Conservation (phyloP, 2,329 filamentous ascomycete genomes). For the Colletotrichum sp. region DNA sequence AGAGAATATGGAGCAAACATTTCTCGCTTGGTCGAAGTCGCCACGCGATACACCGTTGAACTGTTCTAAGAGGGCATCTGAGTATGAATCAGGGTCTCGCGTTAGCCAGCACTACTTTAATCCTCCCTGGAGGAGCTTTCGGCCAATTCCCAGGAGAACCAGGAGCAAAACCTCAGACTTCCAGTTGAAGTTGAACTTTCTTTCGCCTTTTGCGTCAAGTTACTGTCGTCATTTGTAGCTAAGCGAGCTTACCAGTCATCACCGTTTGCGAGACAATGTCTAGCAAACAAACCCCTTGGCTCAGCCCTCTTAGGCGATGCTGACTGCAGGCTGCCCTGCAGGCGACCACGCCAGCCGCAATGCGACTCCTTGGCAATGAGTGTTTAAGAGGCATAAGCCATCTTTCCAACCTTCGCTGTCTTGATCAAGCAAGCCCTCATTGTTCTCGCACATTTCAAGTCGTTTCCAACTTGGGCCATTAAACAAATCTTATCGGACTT, state of each 20-base stretch:
- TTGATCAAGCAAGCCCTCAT: not conserved
- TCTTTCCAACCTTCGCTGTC: not conserved
- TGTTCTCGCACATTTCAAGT: accelerated
- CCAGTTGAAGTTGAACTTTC: not conserved
- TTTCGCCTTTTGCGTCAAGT: not conserved
- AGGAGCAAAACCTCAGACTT: not conserved
- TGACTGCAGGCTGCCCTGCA: not conserved
- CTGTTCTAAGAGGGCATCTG: not conserved
- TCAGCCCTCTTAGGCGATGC: not conserved
- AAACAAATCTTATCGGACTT: not conserved
- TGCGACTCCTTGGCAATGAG: not conserved
- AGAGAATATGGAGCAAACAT: not conserved
- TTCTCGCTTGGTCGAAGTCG: not conserved
- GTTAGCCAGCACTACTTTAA: too few species aligned
- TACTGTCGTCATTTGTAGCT: not conserved
- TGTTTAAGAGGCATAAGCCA: not conserved
- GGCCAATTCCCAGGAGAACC: not conserved
- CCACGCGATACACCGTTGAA: not conserved
- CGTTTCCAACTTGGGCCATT: not conserved
- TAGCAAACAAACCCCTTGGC: not conserved
- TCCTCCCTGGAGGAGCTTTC: not conserved
- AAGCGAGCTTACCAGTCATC: not conserved
- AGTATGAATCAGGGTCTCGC: not conserved
- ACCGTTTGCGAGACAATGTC: not conserved
- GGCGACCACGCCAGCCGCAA: not conserved